These are phyloP conservation scores for Jaltomata sinuosa DNA, from an alignment of 257 asterid species.

Conservation along the genomic window DNA sequence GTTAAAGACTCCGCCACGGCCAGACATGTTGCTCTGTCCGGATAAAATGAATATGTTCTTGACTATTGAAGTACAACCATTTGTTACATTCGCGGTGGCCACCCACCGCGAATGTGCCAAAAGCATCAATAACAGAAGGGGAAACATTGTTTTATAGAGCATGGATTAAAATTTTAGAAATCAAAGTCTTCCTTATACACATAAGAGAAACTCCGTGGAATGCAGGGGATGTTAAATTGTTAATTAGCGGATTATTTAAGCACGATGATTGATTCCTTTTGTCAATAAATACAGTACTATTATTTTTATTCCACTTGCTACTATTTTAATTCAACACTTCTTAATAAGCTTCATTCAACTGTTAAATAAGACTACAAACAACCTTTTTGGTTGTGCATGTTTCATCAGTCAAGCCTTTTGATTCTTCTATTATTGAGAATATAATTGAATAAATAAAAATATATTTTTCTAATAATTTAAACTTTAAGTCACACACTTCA, in stretches of 20 bases:
- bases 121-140: background rate
- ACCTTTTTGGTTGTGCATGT: background rate
- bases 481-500: no score
- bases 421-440: background rate
- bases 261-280: no score
- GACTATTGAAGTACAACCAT: background rate
- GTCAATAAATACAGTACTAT: background rate
- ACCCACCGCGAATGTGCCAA: background rate
- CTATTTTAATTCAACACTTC: no score
- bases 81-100: background rate
- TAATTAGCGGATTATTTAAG: background rate
- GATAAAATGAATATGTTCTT: slow-evolving; percentile 6
- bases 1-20: slow-evolving; percentile 7
- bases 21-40: slow-evolving; percentile 17
- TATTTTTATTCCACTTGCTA: background rate
- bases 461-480: no score
- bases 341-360: no score
- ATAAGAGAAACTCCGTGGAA: background rate
- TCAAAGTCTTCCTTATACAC: background rate
- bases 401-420: background rate
- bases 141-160: background rate
- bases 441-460: background rate
- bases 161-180: background rate
- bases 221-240: background rate
- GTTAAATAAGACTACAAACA: background rate